Evolutionary conservation across 2,329 filamentous ascomycete species (phyloP), one percentile per base, ranked within the genome.

Genomic region (Podosphaera aphanis): DNA sequence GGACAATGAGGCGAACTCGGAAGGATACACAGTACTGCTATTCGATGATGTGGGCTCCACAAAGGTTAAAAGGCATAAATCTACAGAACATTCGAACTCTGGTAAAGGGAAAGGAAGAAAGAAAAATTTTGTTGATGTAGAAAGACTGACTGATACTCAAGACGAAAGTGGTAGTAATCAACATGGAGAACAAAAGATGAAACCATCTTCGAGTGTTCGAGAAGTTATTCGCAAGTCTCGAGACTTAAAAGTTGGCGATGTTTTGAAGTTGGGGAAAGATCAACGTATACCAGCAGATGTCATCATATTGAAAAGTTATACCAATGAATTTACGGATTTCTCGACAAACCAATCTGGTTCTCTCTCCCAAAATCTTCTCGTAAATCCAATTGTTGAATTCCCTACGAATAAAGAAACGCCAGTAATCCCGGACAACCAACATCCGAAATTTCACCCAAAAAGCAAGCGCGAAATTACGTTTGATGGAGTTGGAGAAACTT

Each of bases 211-310:
- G 46, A 62, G 62, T 36, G 65, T 78, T 3, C 64, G 69, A 47
- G 83, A 93, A 58, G 65, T 83, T 2, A 72, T 71, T 51, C 88
- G 83, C 60, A 85, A 83, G 55, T 90, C 90, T 4, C 76, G 79
- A 48, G 86, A 93, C 57, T 67, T 98, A 44, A 90, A 81, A 59
- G 88, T 98, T 40, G 92, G 90, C 20, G 90, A 98, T 61, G 80
- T 98, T n/a, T 65, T 98, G 48, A 93, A 92, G 59, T 70, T 98
- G 23, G 74, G 73, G 53, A 95, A 93, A 60, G 85, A 93, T 48
- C 85, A 94, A 60, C 76, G 90, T 52, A 79, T 98, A 19, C 90
- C 90, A 7, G 88, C 90, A 16, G 90, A 98, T 63, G 83, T 98
- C 42, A 74, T 95, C 20, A 85, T 98, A 46, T 60, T 98, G 44